Percentiles rank a stretch among this genome's conserved stretches.
These are phyloP conservation scores for Acanthamoeba castellanii DNA, from an alignment of 208 protist species.

Conservation along the genomic window DNA sequence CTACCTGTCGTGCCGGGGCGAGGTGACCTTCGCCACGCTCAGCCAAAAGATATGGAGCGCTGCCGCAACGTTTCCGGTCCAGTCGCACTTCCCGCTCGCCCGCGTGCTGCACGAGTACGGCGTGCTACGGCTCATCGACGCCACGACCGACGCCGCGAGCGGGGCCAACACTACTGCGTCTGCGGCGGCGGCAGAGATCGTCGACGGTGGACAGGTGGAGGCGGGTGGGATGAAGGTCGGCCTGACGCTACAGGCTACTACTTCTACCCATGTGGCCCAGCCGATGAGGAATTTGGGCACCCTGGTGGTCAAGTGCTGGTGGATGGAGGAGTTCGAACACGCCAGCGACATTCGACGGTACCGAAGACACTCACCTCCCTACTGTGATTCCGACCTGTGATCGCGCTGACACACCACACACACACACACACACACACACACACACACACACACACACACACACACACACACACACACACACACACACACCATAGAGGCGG, in stretches of 20 bases:
- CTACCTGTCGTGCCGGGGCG: background rate
- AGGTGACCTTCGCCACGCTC: background rate
- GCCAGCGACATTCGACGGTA: background rate
- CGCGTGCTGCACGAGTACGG: background rate
- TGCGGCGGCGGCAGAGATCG: too few species aligned
- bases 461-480: background rate
- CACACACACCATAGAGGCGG: background rate
- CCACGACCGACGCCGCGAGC: background rate
- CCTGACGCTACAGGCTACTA: too few species aligned
- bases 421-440: background rate
- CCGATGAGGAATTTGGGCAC: background rate
- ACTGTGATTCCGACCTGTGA: background rate
- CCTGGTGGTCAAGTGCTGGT: background rate
- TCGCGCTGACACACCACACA: too few species aligned
- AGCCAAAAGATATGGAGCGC: background rate
- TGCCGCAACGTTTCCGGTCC: background rate
- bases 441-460: background rate
- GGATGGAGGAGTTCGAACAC: background rate
- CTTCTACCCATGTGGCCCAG: too few species aligned
- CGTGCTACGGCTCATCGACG: background rate
- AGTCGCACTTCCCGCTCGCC: background rate
- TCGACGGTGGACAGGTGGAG: background rate
- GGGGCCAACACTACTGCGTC: too few species aligned
- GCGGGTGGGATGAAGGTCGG: too few species aligned
- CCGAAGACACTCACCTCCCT: too few species aligned